Evolutionary conservation across 2,329 filamentous ascomycete species (phyloP).

Genomic region (Colletotrichum australisinense): DNA sequence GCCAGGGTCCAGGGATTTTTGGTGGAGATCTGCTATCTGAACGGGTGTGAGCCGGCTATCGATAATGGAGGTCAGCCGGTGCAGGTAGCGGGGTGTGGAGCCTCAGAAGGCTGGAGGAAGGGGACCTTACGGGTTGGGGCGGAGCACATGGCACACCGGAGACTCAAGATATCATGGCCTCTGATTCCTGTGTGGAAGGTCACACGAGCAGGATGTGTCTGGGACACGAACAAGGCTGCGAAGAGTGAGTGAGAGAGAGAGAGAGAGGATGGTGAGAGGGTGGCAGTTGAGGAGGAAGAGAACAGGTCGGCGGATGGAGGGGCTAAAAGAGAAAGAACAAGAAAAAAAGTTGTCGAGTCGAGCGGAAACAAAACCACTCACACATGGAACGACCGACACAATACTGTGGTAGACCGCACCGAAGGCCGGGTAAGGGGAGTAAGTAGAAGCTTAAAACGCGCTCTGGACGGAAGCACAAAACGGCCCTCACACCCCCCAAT

Average conservation of each 20-base stretch:
- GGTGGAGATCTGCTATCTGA: conserved; percentile 30
- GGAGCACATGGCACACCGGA: conserved; percentile 34
- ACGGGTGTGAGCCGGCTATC: conserved; percentile 33
- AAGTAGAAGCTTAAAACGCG: conserved; percentile 34
- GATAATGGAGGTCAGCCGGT: conserved; percentile 34
- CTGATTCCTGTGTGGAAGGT: conserved; percentile 9
- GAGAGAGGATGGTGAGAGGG: background rate
- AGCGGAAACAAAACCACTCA: conserved; percentile 17
- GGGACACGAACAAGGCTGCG: background rate
- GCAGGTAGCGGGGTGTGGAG: conserved; percentile 31
- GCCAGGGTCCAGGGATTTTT: conserved; percentile 12
- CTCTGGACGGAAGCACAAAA: conserved; percentile 32
- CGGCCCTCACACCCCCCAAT: conserved; percentile 13
- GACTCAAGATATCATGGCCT: conserved; percentile 32
- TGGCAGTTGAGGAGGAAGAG: background rate
- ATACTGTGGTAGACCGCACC: background rate
- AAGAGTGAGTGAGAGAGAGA: background rate
- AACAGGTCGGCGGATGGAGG: background rate
- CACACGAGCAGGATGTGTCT: conserved; percentile 24
- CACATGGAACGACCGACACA: background rate
- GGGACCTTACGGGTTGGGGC: conserved; percentile 24
- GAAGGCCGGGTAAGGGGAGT: conserved; percentile 1
- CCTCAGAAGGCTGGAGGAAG: conserved; percentile 28
- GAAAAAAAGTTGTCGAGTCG: background rate
- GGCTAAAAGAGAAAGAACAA: background rate